Base-by-base conservation (phyloP, 2,329 filamentous ascomycete genomes). In the Stromatinia cepivora region DNA sequence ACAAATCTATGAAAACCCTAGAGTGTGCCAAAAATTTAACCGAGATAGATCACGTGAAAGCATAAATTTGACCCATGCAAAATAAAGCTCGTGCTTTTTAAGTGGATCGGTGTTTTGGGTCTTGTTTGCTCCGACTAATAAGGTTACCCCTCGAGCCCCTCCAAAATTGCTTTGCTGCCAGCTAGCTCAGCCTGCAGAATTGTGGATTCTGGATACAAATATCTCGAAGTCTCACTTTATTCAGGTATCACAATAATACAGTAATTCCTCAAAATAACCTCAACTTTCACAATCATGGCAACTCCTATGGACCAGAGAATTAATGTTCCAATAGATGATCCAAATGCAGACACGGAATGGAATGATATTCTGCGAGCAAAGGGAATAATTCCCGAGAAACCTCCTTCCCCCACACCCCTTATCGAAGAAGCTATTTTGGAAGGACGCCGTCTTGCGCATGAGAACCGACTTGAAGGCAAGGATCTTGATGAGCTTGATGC, bases 281-380 rank as follows among this genome's bases (percentile, higher is more conserved):
- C 58, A 62, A 50, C 36, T 53, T 42, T 45, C 31, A 34, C 54
- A 72, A 71, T 67, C 17, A 90, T 90, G 88, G 86, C 87, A 25
- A 86, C 87, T 45, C 87, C 88, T 48, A 76, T 81, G 74, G 88
- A 90, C 67, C 86, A 90, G 76, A 83, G 88, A 59, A 88, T 90
- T 74, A 85, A 85, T 77, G 95, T 99, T 71, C 93, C 94, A 57
- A 91, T 99, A 74, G 93, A 97, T 79, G 90, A 98, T 79, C 94
- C 94, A 45, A 97, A 98, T 78, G 95, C 93, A 72, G 95, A 99
- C 79, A 99, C 95, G 72, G 95, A 99, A 90, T 99, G 95, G 95
- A 99, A 99, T 80, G 95, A 99, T 75, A 99, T 99, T 77, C 89
- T 99, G 70, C 92, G 95, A 75, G 96, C 97, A 80, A 93, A 99